Evolutionary conservation across 1,139 yeast species (phyloP).

Genomic region (Saccharomyces uvarum): DNA sequence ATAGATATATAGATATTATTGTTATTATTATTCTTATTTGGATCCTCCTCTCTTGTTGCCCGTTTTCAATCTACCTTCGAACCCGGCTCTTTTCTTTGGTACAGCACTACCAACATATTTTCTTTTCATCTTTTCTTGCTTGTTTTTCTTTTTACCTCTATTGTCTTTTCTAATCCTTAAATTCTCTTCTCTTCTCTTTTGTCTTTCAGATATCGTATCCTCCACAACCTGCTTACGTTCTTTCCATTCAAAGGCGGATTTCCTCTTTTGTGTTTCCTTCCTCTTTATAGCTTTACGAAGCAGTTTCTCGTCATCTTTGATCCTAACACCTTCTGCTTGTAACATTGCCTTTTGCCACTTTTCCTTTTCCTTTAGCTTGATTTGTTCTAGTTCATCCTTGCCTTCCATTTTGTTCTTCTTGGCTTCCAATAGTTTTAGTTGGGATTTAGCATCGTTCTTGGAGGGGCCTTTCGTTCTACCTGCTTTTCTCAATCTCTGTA

Average conservation of each 20-base stretch:
- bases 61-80: constrained; percentile 38
- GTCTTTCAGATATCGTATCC: constrained; percentile 65
- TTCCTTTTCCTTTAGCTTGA: constrained; percentile 56
- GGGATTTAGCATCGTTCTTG: constrained; percentile 76
- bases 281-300: constrained; percentile 79
- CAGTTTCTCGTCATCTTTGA: constrained; percentile 83
- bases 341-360: constrained; percentile 80
- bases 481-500: constrained; percentile 53
- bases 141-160: constrained; percentile 64
- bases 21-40: constrained; percentile 7
- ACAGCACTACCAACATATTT: constrained; percentile 48
- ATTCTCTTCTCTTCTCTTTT: constrained; percentile 84
- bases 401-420: constrained; percentile 58
- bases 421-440: constrained; percentile 63
- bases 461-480: constrained; percentile 67
- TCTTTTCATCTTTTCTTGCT: constrained; percentile 58
- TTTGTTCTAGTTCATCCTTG: constrained; percentile 58
- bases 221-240: constrained; percentile 76
- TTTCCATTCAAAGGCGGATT: constrained; percentile 78
- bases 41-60: constrained; percentile 17
- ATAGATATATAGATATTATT: neutral
- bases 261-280: constrained; percentile 71
- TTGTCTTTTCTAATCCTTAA: constrained; percentile 72
- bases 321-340: constrained; percentile 81
- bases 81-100: constrained; percentile 40